Evolutionary conservation across 1,284 basidiomycete genomes (phyloP).

Genomic region (Pseudozyma tsukubaensis): DNA sequence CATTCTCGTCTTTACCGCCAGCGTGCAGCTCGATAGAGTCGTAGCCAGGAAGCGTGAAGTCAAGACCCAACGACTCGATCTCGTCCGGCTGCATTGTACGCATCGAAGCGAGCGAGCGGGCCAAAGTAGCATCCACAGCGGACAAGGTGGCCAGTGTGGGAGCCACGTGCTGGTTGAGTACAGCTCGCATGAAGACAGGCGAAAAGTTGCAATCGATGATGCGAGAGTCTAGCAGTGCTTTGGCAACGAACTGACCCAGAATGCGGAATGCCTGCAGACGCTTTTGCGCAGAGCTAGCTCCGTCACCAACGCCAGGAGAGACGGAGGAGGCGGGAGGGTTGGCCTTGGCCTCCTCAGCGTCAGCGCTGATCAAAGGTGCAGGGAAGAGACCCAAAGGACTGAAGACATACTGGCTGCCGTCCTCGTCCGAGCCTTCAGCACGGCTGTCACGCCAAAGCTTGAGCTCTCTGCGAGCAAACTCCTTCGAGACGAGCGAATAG

Average conservation of each 20-base stretch:
- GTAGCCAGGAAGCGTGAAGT: conserved; percentile 96
- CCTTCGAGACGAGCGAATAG: conserved; percentile 90
- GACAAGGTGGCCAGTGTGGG: conserved; percentile 78
- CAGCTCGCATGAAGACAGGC: conserved; percentile 87
- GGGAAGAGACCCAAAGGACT: conserved; percentile 88
- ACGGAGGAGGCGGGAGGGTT: neutral
- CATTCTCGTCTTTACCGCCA: conserved; percentile 80
- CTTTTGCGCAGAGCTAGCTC: conserved; percentile 15
- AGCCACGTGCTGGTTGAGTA: conserved; percentile 86
- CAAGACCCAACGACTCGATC: conserved; percentile 86
- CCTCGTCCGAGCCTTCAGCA: conserved; percentile 69
- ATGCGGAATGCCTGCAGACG: conserved; percentile 83
- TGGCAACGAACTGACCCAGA: conserved; percentile 96
- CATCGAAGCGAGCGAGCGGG: conserved; percentile 84
- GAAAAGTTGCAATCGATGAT: conserved; percentile 97
- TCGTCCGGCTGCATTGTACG: conserved; percentile 74
- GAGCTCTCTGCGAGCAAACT: conserved; percentile 87
- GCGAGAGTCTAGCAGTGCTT: conserved; percentile 94
- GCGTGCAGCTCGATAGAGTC: conserved; percentile 86
- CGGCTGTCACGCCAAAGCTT: conserved; percentile 89
- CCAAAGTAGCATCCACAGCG: conserved; percentile 85
- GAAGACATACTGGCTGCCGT: conserved; percentile 63
- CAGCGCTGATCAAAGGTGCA: conserved; percentile 72
- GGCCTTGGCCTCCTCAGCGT: conserved; percentile 7
- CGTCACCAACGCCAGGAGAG: conserved; percentile 1